A percentile compares a stretch with the other conserved stretches of the same genome.
These are phyloP conservation scores for Aspergillus glaucus DNA, from an alignment of 2,329 filamentous ascomycete species.

Conservation along the genomic window DNA sequence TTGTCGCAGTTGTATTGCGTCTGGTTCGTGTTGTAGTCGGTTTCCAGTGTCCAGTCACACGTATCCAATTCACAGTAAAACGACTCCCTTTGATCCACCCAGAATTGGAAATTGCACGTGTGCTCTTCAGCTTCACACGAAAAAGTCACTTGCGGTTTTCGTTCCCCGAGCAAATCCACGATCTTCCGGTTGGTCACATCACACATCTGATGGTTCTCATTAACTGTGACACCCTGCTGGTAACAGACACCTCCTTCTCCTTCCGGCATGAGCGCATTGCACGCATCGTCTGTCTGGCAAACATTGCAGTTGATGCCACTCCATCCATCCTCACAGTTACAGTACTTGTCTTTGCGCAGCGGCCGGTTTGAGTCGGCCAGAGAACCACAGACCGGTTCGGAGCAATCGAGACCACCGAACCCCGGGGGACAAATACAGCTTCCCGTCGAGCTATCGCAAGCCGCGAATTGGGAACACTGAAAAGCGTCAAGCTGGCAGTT, in stretches of 20 bases:
- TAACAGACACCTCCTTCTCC: slow-evolving; percentile 84
- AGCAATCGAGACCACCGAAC: slow-evolving; percentile 90
- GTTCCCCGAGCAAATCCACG: slow-evolving; percentile 71
- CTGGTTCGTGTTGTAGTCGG: slow-evolving; percentile 64
- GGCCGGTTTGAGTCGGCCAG: slow-evolving; percentile 76
- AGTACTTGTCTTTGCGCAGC: slow-evolving; percentile 63
- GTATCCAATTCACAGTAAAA: slow-evolving; percentile 90
- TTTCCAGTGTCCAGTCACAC: slow-evolving; percentile 67
- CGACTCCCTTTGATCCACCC: slow-evolving; percentile 88
- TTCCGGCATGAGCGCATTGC: slow-evolving; percentile 79
- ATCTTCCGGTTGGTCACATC: slow-evolving; percentile 97
- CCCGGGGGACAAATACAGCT: slow-evolving; percentile 89
- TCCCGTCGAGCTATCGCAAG: slow-evolving; percentile 82
- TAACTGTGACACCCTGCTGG: slow-evolving; percentile 79
- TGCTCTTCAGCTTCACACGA: slow-evolving; percentile 69
- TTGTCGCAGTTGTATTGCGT: slow-evolving; percentile 81
- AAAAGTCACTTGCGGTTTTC: slow-evolving; percentile 90
- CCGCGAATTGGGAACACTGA: slow-evolving; percentile 81
- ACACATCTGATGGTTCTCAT: slow-evolving; percentile 96
- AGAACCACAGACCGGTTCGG: slow-evolving; percentile 85
- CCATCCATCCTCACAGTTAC: slow-evolving; percentile 90
- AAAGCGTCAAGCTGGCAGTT: slow-evolving; percentile 95
- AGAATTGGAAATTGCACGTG: slow-evolving; percentile 96
- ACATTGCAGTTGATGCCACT: slow-evolving; percentile 97
- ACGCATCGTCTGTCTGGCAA: slow-evolving; percentile 75